A percentile compares a stretch with the other conserved stretches of the same genome.
phyloP scores from a whole-genome alignment of 306 rosid genomes.

The Vicia villosa region DNA sequence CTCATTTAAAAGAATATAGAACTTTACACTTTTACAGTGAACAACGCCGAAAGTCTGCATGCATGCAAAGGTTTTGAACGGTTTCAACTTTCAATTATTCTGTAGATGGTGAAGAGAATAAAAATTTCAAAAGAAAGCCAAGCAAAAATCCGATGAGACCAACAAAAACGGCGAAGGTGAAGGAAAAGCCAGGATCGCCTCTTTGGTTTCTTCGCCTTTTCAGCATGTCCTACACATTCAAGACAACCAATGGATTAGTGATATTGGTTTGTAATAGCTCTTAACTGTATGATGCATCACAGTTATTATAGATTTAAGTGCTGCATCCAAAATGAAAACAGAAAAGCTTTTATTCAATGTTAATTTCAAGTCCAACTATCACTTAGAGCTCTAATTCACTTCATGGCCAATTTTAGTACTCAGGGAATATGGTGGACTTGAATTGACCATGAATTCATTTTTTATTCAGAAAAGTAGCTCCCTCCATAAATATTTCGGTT shows the following conservation, averaged over 20 bases:
- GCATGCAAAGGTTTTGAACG: constrained; percentile 36
- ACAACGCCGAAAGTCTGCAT: constrained; percentile 32
- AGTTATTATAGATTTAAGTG: constrained; percentile 11
- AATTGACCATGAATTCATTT: not conserved
- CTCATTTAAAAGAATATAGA: constrained; percentile 38
- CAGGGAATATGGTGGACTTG: constrained; percentile 4
- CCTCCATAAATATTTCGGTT: not conserved
- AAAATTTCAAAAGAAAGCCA: constrained; percentile 78
- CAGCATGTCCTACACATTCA: constrained; percentile 63
- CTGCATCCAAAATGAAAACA: not conserved
- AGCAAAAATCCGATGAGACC: constrained; percentile 80
- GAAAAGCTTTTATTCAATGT: not conserved
- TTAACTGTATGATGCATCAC: not conserved
- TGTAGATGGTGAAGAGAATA: constrained; percentile 65
- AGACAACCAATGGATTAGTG: not conserved
- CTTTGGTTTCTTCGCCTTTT: constrained; percentile 61
- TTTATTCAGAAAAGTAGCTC: not conserved
- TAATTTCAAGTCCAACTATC: not conserved
- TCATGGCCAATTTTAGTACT: not conserved
- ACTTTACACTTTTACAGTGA: constrained; percentile 44
- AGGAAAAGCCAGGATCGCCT: constrained; percentile 74
- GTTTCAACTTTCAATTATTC: constrained; percentile 42
- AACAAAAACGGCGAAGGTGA: constrained; percentile 67
- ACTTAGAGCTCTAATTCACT: constrained; percentile 14
- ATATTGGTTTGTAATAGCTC: constrained; percentile 9